Conservation (phyloP, 2,329 filamentous ascomycete species). For the Neonectria hederae region DNA sequence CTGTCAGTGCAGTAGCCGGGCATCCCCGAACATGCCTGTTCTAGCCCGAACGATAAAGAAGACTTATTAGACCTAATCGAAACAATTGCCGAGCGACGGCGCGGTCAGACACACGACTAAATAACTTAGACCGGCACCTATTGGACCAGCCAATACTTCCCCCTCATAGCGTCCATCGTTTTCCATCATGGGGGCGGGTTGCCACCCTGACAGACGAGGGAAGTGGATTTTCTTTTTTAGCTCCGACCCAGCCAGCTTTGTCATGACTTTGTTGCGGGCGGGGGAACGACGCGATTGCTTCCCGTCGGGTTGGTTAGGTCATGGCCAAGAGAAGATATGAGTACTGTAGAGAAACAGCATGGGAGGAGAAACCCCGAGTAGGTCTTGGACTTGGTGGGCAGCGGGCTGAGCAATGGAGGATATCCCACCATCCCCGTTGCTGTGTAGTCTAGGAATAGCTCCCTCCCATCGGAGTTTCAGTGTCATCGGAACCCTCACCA, state of each 20-base stretch:
- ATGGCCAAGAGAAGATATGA: not conserved
- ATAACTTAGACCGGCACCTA: conserved; percentile 14
- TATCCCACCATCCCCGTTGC: no score
- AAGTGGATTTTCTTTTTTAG: conserved; percentile 2
- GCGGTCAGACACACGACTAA: not conserved
- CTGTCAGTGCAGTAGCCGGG: not conserved
- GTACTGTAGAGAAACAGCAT: not conserved
- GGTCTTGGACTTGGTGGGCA: no score
- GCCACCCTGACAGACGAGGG: conserved; percentile 1
- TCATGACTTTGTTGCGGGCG: conserved; percentile 22
- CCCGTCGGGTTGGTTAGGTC: not conserved
- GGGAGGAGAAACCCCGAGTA: not conserved
- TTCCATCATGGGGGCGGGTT: conserved; percentile 24
- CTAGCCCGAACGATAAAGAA: not conserved
- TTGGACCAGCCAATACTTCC: conserved; percentile 7
- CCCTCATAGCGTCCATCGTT: not conserved
- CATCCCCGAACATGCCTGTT: not conserved
- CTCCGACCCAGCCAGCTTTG: conserved; percentile 8
- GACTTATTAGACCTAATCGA: not conserved
- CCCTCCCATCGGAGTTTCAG: not conserved
- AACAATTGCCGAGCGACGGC: not conserved
- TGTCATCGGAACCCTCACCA: not conserved
- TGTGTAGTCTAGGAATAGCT: no score
- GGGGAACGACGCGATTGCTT: not conserved
- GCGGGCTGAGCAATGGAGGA: no score